Evolutionary conservation across 306 rosid genomes (phyloP), one percentile per base, ranked within the genome.

Genomic region (Malus asiatica): DNA sequence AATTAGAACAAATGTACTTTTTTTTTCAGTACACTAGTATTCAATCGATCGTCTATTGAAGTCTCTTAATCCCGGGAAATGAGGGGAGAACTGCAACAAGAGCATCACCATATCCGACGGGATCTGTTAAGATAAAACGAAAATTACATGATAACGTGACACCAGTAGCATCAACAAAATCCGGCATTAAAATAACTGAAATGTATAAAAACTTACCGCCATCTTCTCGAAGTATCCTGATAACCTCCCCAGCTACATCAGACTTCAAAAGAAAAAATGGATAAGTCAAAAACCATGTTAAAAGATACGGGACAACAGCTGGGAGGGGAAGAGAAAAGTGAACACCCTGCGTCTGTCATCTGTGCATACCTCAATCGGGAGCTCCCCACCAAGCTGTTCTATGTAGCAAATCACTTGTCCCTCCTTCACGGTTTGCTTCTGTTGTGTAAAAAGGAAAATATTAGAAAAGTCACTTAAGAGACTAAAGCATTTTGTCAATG

Each of bases 41-140:
- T 63, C 53, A 18, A 33, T 22, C 38, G 62, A 73, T 58, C 11
- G 48, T 79, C 85, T 89, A 90, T 46, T 90, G 91, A 83, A 94
- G 96, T 89, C 86, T 89, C 88, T 90, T 87, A 75, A 92, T 92
- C 80, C 98, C 97, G 1, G 97, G 97, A 80, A 94, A 94, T 42
- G 96, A 89, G 1, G 97, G 98, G 70, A 94, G 92, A 76, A 94
- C 35, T 16, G 93, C 93, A 11, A 94, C 65, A n/a, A 94, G 90
- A 73, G 93, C 82, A 63, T 94, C 98, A 16, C 91, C 96, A 66
- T 94, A 94, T 84, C 98, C 97, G 75, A 95, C 90, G 30, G 97
- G 89, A 18, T 95, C 98, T 94, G 93, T 48, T 5, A 66, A 19
- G 57, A 76, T 27, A n/a, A 51, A 52, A 64, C 73, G 53, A 8